Evolutionary conservation across 768 basidiomycete species (phyloP).

Genomic region (Leucosporidium yakuticum): DNA sequence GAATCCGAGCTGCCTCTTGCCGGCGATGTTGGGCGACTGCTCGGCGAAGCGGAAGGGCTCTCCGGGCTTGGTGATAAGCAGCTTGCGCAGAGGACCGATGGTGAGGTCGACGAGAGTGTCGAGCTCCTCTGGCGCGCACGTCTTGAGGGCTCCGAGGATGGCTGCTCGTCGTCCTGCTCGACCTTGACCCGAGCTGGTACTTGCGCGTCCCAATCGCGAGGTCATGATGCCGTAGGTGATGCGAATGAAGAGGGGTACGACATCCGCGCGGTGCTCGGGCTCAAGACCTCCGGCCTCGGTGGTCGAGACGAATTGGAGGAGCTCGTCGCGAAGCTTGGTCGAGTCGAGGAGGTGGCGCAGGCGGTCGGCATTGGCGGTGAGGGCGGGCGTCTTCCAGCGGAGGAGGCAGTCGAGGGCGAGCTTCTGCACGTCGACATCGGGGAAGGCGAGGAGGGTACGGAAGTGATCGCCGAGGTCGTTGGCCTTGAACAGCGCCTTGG

Average conservation of each 20-base stretch:
- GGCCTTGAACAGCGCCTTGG: conserved; percentile 74
- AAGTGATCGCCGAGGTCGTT: conserved; percentile 63
- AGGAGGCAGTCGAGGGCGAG: conserved; percentile 70
- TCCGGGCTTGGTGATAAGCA: conserved; percentile 18
- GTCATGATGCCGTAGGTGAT: conserved; percentile 83
- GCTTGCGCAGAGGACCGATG: conserved; percentile 59
- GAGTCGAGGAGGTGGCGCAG: conserved; percentile 71
- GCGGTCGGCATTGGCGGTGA: conserved; percentile 57
- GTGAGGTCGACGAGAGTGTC: conserved; percentile 75
- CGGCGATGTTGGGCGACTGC: conserved; percentile 26
- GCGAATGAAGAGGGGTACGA: conserved; percentile 65
- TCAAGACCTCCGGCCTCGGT: conserved; percentile 53
- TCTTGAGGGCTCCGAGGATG: conserved; percentile 63
- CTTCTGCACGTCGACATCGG: conserved; percentile 70
- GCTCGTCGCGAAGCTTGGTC: conserved; percentile 79
- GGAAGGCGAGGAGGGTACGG: conserved; percentile 69
- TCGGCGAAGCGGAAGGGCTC: conserved; percentile 33
- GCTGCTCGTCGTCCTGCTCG: conserved; percentile 63
- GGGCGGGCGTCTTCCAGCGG: conserved; percentile 63
- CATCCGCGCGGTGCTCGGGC: conserved; percentile 55
- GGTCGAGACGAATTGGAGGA: conserved; percentile 62
- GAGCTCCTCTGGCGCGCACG: conserved; percentile 68
- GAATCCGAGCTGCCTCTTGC: conserved; percentile 62
- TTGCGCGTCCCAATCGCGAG: conserved; percentile 61
- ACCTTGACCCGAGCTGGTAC: conserved; percentile 51